Base-by-base conservation (phyloP, 768 basidiomycete species). In the Boletus reticuloceps region DNA sequence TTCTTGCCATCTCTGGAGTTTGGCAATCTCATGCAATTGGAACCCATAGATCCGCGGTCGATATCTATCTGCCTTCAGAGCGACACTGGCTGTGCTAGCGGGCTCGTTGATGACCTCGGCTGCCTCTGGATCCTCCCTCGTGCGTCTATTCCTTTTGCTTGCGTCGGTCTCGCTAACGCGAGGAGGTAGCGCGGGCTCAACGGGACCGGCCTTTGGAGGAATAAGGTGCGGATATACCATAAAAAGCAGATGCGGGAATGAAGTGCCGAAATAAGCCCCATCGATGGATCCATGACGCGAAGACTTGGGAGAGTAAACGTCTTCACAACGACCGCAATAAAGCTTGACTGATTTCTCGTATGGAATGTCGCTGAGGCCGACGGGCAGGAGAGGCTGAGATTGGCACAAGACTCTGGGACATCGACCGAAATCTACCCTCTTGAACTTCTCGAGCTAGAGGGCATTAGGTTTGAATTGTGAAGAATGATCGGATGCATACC, bases 261-360 rank as follows among this genome's bases (percentile, higher is more conserved):
- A 97, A 0, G 94, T 96, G 56, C 97, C 97, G 64, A 99, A 99
- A 74, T 96, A 99, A 2, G 97, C 97, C 29, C 97, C 96, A 69
- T 99, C 97, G 68, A 99, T 98, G 37, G 89, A 89, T 47, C 96
- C 96, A 71, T 99, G 97, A 29, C 96, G 84, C 6, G 94, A 94
- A 2, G 91, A 94, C 72, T 99, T 99, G 37, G 97, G 97, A 0
- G 91, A 93, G 74, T 98, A 99, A 63, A 99, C 87, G 74, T 99
- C 97, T 74, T 99, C 96, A 73, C 97, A 99, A 37, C 94, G 88
- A 2, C 94, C 95, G 69, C 97, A 99, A 75, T 94, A 98, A 47
- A 99, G 88, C 71, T 99, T 99, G 69, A 98, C 96, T 31, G 94
- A 94, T 75, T 98, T 99, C 70, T 97, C 92, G 72, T 97, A 98